Conservation (phyloP, 2,329 filamentous ascomycete species). For the Lachnum nothofagi region DNA sequence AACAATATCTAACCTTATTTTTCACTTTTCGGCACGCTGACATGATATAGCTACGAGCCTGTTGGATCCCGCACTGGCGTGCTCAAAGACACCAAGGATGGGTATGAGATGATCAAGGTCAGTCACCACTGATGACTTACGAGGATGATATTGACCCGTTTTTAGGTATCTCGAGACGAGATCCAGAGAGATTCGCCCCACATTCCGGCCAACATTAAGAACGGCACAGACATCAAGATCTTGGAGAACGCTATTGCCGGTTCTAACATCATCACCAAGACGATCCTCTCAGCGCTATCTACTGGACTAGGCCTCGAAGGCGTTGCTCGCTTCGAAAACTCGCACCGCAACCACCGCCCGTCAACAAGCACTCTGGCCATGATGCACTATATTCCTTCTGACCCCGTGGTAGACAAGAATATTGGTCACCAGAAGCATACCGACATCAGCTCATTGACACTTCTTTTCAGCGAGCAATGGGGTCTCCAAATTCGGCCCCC, state of each 20-base stretch:
- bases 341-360: constrained; percentile 46
- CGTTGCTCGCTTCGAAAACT: constrained; percentile 44
- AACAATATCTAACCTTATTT: too few relatives aligned
- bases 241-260: constrained; percentile 47
- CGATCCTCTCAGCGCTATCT: constrained; percentile 36
- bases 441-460: constrained; percentile 50
- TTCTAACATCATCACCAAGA: constrained; percentile 47
- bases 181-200: constrained; percentile 44
- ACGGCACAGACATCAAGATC: constrained; percentile 43
- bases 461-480: constrained; percentile 47
- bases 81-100: constrained; percentile 44
- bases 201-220: constrained; percentile 45
- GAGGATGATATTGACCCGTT: not conserved
- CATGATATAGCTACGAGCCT: constrained; percentile 40
- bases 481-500: constrained; percentile 53
- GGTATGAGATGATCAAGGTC: constrained; percentile 50
- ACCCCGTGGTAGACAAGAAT: constrained; percentile 38
- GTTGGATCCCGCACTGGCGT: constrained; percentile 46
- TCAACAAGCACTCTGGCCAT: constrained; percentile 48
- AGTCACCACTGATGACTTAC: not conserved
- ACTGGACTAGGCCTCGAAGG: constrained; percentile 43
- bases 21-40: not conserved
- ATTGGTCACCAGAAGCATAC: constrained; percentile 54
- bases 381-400: constrained; percentile 49
- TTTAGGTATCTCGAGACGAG: constrained; percentile 46